Evolutionary conservation across 192 early-diverging fungal genomes (phyloP).

Genomic region (Linnemannia elongata): DNA sequence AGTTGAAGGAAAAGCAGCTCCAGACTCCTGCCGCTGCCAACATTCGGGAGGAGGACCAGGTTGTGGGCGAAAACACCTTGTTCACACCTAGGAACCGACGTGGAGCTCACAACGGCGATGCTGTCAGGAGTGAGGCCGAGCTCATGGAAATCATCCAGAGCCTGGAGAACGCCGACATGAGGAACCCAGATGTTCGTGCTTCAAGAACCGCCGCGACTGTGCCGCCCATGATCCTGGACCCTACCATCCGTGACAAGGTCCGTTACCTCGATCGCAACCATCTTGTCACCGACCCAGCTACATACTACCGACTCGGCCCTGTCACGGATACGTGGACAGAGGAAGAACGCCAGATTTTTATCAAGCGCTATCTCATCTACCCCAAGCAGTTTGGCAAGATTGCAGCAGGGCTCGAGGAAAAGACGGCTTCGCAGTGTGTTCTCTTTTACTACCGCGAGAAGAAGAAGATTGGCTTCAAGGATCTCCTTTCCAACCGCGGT

Average conservation of each 20-base stretch:
- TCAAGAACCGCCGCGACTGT: constrained; percentile 80
- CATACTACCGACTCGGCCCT: constrained; percentile 71
- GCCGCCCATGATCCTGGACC: constrained; percentile 79
- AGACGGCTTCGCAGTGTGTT: constrained; percentile 79
- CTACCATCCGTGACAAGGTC: constrained; percentile 63
- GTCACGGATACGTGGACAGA: constrained; percentile 76
- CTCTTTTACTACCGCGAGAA: constrained; percentile 86
- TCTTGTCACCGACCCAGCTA: constrained; percentile 67
- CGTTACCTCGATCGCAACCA: constrained; percentile 74
- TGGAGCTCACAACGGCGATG: constrained; percentile 73
- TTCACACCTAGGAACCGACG: constrained; percentile 48
- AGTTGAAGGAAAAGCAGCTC: constrained; percentile 53
- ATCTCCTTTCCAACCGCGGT: constrained; percentile 65
- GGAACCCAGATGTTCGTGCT: constrained; percentile 78
- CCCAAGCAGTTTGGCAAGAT: constrained; percentile 86
- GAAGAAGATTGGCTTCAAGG: constrained; percentile 79
- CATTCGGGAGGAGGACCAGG: constrained; percentile 45
- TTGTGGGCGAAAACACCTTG: constrained; percentile 26
- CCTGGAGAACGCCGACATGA: constrained; percentile 77
- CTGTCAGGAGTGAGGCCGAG: constrained; percentile 84
- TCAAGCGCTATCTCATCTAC: constrained; percentile 72
- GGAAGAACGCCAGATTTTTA: constrained; percentile 75
- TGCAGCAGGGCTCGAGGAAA: constrained; percentile 71
- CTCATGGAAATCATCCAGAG: constrained; percentile 80
- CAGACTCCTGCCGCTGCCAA: constrained; percentile 29